Percentiles rank a stretch among this genome's conserved stretches.
Evolutionary conservation across 768 basidiomycete species (phyloP).

Genomic region (Pseudohyphozyma bogoriensis): DNA sequence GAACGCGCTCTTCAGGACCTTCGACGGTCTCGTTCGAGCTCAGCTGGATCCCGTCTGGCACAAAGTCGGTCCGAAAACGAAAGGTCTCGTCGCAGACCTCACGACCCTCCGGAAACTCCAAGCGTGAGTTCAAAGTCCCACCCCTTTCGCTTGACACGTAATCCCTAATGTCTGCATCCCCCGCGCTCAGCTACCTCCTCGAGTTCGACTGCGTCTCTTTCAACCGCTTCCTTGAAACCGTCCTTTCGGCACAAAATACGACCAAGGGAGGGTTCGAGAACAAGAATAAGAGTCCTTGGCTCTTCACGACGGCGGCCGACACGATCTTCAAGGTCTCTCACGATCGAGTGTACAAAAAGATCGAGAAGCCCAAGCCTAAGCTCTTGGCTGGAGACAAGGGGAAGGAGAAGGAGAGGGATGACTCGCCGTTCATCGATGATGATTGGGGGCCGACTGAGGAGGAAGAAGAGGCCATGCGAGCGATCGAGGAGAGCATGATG

Average conservation of each 20-base stretch:
- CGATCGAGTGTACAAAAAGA: constrained; percentile 56
- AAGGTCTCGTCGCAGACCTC: constrained; percentile 80
- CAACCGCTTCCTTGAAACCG: constrained; percentile 79
- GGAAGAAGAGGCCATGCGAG: constrained; percentile 19
- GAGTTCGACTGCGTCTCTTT: constrained; percentile 86
- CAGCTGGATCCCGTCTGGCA: constrained; percentile 95
- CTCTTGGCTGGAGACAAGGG: constrained; percentile 33
- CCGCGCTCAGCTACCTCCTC: constrained; percentile 58
- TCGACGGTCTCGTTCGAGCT: constrained; percentile 74
- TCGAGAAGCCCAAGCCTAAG: constrained; percentile 29
- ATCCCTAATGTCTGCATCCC: background rate
- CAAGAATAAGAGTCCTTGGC: constrained; percentile 72
- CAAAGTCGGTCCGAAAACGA: constrained; percentile 83
- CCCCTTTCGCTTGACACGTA: background rate
- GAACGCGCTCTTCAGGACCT: constrained; percentile 86
- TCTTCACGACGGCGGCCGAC: constrained; percentile 84
- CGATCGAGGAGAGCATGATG: constrained; percentile 11
- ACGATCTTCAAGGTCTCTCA: constrained; percentile 71
- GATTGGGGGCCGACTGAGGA: constrained; percentile 23
- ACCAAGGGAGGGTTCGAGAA: constrained; percentile 46
- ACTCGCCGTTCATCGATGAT: constrained; percentile 17
- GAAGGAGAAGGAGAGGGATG: constrained; percentile 47
- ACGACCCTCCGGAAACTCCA: constrained; percentile 73
- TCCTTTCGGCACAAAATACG: constrained; percentile 55
- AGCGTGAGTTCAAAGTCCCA: constrained; percentile 47